Conservation (phyloP, 108 stramenopile species). For the Cyclotella choctawhatcheeana region DNA sequence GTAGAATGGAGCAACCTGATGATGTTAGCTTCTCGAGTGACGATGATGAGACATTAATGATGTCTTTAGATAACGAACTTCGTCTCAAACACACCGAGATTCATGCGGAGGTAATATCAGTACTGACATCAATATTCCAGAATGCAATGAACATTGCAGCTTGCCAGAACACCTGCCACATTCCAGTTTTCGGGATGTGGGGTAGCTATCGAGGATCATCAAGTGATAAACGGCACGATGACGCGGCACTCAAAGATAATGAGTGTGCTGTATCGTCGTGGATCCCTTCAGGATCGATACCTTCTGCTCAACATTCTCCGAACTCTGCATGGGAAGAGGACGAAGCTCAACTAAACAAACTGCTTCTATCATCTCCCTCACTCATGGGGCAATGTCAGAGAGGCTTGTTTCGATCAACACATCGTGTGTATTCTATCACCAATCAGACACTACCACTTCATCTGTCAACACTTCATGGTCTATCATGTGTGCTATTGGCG, state of each 20-base stretch:
- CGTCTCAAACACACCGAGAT: constrained; percentile 28
- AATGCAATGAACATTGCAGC: constrained; percentile 75
- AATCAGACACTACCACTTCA: constrained; percentile 31
- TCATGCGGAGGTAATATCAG: constrained; percentile 29
- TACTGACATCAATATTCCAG: constrained; percentile 55
- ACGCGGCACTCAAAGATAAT: neutral
- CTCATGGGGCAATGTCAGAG: constrained; percentile 34
- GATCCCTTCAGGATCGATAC: constrained; percentile 14
- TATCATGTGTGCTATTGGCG: constrained; percentile 38
- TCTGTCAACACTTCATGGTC: constrained; percentile 48
- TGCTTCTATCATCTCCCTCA: constrained; percentile 38
- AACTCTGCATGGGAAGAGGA: neutral
- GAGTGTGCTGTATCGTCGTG: constrained; percentile 30
- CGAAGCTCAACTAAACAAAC: constrained; percentile 5
- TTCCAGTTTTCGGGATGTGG: constrained; percentile 87
- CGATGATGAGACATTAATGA: constrained; percentile 14
- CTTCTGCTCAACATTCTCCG: neutral
- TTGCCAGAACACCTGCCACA: constrained; percentile 62
- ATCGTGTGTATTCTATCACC: constrained; percentile 43
- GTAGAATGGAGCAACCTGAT: neutral
- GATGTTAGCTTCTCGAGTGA: no score
- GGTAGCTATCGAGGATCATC: constrained; percentile 52
- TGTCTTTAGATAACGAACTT: constrained; percentile 12
- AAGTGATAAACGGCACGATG: neutral
- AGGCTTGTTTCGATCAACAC: constrained; percentile 30